phyloP scores from a whole-genome alignment of 1,284 basidiomycete genomes.

The Hortiboletus rubellus region DNA sequence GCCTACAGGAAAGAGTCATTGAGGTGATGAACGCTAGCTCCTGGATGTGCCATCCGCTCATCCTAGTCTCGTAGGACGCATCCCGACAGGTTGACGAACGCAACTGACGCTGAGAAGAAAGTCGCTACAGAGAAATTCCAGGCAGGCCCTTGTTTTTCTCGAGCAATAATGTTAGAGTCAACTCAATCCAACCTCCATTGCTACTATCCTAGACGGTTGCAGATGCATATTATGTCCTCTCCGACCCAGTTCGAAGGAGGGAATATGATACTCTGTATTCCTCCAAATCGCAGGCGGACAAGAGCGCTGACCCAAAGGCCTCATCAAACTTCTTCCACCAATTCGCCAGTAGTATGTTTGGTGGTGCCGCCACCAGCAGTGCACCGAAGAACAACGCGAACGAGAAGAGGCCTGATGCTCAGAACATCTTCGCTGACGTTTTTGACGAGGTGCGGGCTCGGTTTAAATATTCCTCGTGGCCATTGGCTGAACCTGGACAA shows the following conservation, averaged over 20 bases:
- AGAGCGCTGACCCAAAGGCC: constrained; percentile 60
- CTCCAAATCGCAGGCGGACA: constrained; percentile 49
- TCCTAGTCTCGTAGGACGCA: constrained; percentile 62
- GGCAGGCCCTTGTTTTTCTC: constrained; percentile 36
- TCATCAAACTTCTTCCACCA: constrained; percentile 77
- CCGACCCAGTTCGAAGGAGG: constrained; percentile 71
- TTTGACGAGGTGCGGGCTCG: constrained; percentile 74
- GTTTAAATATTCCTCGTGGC: background rate
- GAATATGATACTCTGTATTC: constrained; percentile 82
- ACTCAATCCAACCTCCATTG: background rate
- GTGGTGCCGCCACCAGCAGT: constrained; percentile 32
- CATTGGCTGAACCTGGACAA: constrained; percentile 32
- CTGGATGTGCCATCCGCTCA: constrained; percentile 10
- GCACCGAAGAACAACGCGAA: constrained; percentile 35
- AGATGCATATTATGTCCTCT: constrained; percentile 96
- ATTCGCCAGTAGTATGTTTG: constrained; percentile 68
- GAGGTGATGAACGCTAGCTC: constrained; percentile 38
- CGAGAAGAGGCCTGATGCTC: constrained; percentile 67
- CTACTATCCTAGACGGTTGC: constrained; percentile 67
- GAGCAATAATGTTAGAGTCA: background rate
- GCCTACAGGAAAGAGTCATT: constrained; percentile 85
- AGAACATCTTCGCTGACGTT: constrained; percentile 83
- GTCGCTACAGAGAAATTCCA: constrained; percentile 82
- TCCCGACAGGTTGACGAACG: constrained; percentile 85
- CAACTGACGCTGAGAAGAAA: constrained; percentile 68